Base-by-base conservation (phyloP, 2,329 filamentous ascomycete species). In the Aspergillus puulaauensis region DNA sequence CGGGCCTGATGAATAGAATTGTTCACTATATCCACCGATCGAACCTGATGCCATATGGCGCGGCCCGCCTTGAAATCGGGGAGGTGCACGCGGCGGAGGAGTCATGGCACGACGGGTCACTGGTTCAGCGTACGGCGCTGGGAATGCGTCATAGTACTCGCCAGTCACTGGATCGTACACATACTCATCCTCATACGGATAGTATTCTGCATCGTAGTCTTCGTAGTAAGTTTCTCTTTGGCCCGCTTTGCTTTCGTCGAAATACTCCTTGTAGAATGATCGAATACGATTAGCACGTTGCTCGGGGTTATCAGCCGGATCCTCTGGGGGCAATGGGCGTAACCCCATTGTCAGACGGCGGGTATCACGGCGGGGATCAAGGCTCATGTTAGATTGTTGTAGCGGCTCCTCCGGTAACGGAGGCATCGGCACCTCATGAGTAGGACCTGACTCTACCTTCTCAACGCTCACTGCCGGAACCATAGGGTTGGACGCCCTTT, bases 261-360 rank as follows among this genome's bases (percentile, higher is more conserved):
- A 99, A 79, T 99, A 99, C 73, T 99, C 95, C 79, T 97, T 97
- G 81, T 99, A 99, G 80, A 99, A 99, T 4, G 95, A 99, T 73
- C 95, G 86, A 65, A 99, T 99, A 58, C 95, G 88, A 80, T 97
- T 98, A 63, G 95, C 95, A 68, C 95, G 87, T 69, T 93, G 88
- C 74, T 98, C 95, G 0, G 95, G 92, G 71, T 97, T 93, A 71
- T 98, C 95, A 3, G 88, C 85, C 44, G 90, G 86, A 63, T 96
- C 90, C 69, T 93, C 88, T 37, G 92, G 91, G 5, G 95, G 95
- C 61, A 99, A 82, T 21, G 95, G 95, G 15, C 95, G 89, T 74
- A 96, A 69, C 49, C 84, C 84, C 73, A 86, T 81, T 3, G 83
- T 86, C 54, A 86, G 70, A 57, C 83, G 77, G 59, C 79, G 80